These are phyloP conservation scores for Echeveria elegans DNA, from an alignment of 164 flowering plant genomes.

Conservation along the genomic window DNA sequence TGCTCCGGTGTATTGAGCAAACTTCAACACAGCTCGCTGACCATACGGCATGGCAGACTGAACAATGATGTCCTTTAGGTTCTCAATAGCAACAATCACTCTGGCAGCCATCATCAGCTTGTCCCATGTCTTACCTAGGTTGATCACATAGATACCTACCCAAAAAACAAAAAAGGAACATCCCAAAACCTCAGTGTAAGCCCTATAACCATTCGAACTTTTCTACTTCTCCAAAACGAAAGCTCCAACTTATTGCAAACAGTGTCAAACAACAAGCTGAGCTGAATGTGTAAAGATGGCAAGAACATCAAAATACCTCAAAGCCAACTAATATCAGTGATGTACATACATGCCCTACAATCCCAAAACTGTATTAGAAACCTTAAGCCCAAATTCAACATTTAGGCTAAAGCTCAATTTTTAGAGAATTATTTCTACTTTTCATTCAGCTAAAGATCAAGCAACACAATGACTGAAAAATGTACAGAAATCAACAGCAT, in stretches of 20 bases:
- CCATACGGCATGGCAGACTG: slow-evolving; percentile 95
- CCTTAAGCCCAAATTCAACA: too few species aligned
- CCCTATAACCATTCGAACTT: neutral
- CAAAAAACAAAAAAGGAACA: slow-evolving; percentile 1
- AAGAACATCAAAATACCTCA: neutral
- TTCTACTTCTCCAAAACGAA: neutral
- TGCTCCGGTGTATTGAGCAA: slow-evolving; percentile 73
- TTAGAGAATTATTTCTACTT: too few species aligned
- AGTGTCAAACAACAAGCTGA: neutral
- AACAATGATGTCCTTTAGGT: slow-evolving; percentile 78
- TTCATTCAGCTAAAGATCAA: too few species aligned
- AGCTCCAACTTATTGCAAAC: neutral
- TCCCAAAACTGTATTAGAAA: too few species aligned
- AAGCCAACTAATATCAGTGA: neutral
- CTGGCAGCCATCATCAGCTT: slow-evolving; percentile 81
- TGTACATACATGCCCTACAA: too few species aligned
- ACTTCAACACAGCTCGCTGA: slow-evolving; percentile 78
- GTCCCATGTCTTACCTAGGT: slow-evolving; percentile 84
- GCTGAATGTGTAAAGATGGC: neutral
- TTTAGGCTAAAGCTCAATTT: too few species aligned
- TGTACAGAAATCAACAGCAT: too few species aligned
- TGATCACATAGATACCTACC: slow-evolving; percentile 66
- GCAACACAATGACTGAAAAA: too few species aligned
- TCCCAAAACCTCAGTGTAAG: neutral
- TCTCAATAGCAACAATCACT: slow-evolving; percentile 78